Base-by-base conservation (phyloP, 805 yeast genomes). In the Monosporozyma aerobia region DNA sequence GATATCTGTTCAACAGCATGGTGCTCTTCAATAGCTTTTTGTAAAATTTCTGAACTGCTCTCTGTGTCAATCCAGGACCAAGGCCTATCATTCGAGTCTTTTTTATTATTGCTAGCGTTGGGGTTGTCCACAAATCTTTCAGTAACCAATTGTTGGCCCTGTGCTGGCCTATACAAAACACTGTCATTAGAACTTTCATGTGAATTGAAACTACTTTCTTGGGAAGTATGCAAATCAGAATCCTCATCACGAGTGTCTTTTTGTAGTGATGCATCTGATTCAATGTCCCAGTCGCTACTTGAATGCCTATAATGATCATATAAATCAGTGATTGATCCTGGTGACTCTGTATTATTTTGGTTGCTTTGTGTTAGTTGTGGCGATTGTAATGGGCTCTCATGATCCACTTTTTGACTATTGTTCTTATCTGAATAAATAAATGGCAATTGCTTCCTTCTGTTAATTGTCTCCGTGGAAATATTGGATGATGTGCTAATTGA, bases 261-360 rank as follows among this genome's bases (percentile, higher is more conserved):
- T 25, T 16, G 19, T 11, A 25, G 13, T 14, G 44, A 14, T 13
- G 11, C 19, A 22, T 9, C 39, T 5, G 32, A 19, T 29, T 56
- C 57, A 14, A 54, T 54, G n/a, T 54, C 59, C 58, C 57, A 53
- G 29, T 58, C 66, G n/a, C 55, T 53, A 43, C 63, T 59, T 2
- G 63, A 51, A 41, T 58, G 59, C 11, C 64, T 54, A 51, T 65
- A 65, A 48, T 65, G 69, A 32, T 62, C 67, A 48, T 66, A 65
- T 16, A 64, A 57, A 47, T 64, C 67, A 51, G 56, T 54, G 4
- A 56, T 50, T 1, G 59, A 54, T 13, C 55, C 59, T 6, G 57
- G 59, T 7, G 59, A 56, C 41, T 49, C 53, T 3, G 30, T 37
- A 10, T 16, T 44, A 27, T 29, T 14, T 14, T 44, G 33, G 5